Base-by-base conservation (phyloP, 495 filamentous ascomycete genomes). In the Xylaria palmicola region DNA sequence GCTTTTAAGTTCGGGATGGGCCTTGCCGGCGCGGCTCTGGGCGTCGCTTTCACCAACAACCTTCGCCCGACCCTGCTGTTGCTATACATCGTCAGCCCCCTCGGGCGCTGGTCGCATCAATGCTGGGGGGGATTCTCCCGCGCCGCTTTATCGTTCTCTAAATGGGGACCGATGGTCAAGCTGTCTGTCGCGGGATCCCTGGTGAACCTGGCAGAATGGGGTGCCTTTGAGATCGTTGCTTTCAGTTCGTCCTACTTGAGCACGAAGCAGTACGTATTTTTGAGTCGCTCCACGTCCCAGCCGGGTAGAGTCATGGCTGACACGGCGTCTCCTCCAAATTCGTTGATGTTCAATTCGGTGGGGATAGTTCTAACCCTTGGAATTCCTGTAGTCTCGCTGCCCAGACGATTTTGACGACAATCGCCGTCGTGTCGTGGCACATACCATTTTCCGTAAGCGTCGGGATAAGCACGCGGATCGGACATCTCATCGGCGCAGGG, bases 371-470 rank as follows among this genome's bases (percentile, higher is more conserved):
- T 45, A 50, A 50, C 50, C 45, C 17, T 1, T 20, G 20, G 26
- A 22, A 27, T 20, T 47, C 36, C 34, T 4, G 26, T 19, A 59
- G 56, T 41, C 68, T 86, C 2, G 89, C 89, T 0, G 87, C 89
- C 0, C 88, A 92, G 62, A 85, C 85, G 10, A 79, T 90, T 9
- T 72, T 91, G 10, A 75, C 79, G 17, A 89, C 86, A 6, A 74
- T 89, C 29, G 75, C 80, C 1, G 77, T 79, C 60, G 80, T 88
- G 34, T 83, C 83, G 10, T 89, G 83, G 73, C 86, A 88, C 64
- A 85, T 88, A 27, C 86, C 86, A 6, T 88, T 88, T 72, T 83
- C 86, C 2, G 71, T 87, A 9, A 83, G 81, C 6, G 86, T 89
- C 47, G 84, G 85, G 4, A 79, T 83, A 44, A 85, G 81, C 59